Evolutionary conservation across 164 flowering plant species (phyloP).

Genomic region (Chimonanthus salicifolius): DNA sequence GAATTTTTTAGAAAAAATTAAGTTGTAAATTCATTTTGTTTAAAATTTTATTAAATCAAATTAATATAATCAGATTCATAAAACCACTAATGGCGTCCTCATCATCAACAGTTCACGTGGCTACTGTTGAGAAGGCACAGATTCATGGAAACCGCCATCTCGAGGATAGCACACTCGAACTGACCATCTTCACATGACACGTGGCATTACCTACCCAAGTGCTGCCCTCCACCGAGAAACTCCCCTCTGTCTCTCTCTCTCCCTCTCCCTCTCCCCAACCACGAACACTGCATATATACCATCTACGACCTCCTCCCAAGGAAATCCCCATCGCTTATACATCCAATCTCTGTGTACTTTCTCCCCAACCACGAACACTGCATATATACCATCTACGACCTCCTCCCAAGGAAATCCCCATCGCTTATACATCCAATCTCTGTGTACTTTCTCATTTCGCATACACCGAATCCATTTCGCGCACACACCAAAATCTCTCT

Average conservation of each 20-base stretch:
- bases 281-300: background rate
- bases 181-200: conserved; percentile 1
- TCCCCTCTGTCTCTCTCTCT: background rate
- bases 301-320: conserved; percentile 3
- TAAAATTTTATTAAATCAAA: no score
- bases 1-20: no score
- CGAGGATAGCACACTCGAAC: conserved; percentile 38
- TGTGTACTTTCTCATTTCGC: background rate
- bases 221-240: background rate
- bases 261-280: background rate
- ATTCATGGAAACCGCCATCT: background rate
- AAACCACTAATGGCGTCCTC: background rate
- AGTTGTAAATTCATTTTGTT: no score
- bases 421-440: background rate
- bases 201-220: conserved; percentile 1
- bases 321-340: background rate
- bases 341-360: background rate
- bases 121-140: background rate
- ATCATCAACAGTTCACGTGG: background rate
- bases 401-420: conserved; percentile 4
- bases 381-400: background rate
- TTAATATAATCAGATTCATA: background rate
- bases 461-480: no score
- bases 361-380: background rate
- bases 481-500: background rate